A percentile compares a stretch with the other conserved stretches of the same genome.
phyloP scores from a whole-genome alignment of 495 filamentous ascomycete genomes.

The Bacidia rubella region DNA sequence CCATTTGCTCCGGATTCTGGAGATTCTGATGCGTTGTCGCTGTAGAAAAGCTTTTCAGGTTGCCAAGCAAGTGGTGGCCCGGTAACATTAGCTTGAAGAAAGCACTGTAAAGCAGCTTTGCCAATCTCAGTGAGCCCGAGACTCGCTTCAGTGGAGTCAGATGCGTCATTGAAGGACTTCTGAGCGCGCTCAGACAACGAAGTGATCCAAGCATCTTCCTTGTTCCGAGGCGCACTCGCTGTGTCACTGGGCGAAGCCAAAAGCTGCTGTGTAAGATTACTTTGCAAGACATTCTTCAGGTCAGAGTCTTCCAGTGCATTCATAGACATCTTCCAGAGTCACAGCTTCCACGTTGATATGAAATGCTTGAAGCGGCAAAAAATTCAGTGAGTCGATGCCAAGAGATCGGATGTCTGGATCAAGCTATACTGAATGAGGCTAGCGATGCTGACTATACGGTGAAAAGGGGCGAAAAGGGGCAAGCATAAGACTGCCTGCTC shows the following conservation, averaged over 20 bases:
- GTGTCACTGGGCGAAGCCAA: neutral
- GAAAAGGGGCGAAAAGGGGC: no score
- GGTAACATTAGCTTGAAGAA: conserved; percentile 84
- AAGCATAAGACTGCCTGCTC: no score
- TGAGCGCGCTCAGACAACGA: neutral
- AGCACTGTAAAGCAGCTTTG: conserved; percentile 62
- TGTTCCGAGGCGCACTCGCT: neutral
- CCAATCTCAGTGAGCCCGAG: conserved; percentile 43
- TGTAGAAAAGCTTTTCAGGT: conserved; percentile 41
- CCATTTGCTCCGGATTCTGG: conserved; percentile 19
- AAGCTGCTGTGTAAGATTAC: neutral
- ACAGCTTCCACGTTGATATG: no score
- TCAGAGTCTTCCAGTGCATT: neutral
- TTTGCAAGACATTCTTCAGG: neutral
- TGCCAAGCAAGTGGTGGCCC: conserved; percentile 59
- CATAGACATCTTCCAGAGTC: neutral
- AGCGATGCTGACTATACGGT: no score
- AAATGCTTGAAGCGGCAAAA: no score
- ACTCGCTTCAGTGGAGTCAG: neutral
- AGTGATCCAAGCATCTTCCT: neutral
- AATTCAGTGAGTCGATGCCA: no score
- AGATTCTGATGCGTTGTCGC: conserved; percentile 17
- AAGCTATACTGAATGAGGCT: no score
- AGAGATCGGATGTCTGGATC: no score
- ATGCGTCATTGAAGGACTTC: neutral